Evolutionary conservation across 805 yeast genomes (phyloP), one percentile per base, ranked within the genome.

Genomic region (Wickerhamomyces sydowiorum): DNA sequence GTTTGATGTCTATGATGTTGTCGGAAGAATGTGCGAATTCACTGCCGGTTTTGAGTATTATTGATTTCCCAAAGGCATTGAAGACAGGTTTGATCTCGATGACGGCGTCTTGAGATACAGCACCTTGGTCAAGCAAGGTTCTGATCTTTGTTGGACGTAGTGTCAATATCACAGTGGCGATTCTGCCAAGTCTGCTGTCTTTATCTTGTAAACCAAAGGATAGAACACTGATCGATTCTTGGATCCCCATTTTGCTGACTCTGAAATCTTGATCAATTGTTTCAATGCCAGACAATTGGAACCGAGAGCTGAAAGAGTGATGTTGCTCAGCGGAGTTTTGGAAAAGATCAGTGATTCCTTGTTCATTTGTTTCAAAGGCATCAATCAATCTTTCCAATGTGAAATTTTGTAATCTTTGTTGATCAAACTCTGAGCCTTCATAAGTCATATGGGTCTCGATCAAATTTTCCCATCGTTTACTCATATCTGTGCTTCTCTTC

Each of bases 261-360:
- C 48, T 36, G 20, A 46, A 38, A 35, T 51, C 53, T 28, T 48
- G 52, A 31, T 54, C 59, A 31, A 52, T 34, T 6, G 51, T 38
- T 37, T 51, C 56, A 3, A 45, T 22, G 2, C 38, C 37, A 1
- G 49, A 43, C 7, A 55, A 9, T 22, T 29, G 35, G 2, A 56
- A 36, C 18, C 51, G 41, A 3, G 51, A 27, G 5, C 36, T 38
- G 4, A 46, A 31, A 12, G 42, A 24, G 24, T 45, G 48, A 18
- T 45, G 40, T 20, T 37, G 15, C 13, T 35, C 36, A 3, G 5
- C 6, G 1, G 23, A 29, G 2, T 46, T 1, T 2, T 46, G 48
- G n/a, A 57, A 25, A 2, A 18, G 22, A 3, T 42, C 35, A 7
- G 36, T n/a, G 5, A 57, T 42, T 2, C 42, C 47, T 4, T 43